Percentiles rank a stretch among this genome's conserved stretches.
Evolutionary conservation across 495 filamentous ascomycete species (phyloP).

Genomic region (Xylaria intraflava): DNA sequence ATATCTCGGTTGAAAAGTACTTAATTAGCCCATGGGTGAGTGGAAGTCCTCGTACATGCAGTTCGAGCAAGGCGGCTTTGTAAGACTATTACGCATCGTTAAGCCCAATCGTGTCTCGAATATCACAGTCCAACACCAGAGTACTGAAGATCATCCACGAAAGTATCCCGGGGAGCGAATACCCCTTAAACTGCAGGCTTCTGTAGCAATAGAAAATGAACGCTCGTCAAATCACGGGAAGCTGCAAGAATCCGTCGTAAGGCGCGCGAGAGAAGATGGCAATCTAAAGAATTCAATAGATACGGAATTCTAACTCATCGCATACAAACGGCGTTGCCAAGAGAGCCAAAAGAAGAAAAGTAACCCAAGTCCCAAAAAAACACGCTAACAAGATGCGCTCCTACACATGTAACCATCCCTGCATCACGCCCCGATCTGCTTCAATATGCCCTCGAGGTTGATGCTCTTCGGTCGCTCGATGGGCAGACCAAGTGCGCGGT

Average conservation of each 20-base stretch:
- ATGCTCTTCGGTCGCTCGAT: conserved; percentile 98
- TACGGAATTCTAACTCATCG: conserved; percentile 6
- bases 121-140: not conserved
- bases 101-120: no score
- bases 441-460: conserved; percentile 75
- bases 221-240: not conserved
- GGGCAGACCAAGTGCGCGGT: conserved; percentile 86
- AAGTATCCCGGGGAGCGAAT: not conserved
- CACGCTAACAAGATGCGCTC: conserved; percentile 9
- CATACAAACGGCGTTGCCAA: conserved; percentile 2
- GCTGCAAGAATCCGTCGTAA: not conserved
- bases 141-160: not conserved
- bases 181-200: not conserved
- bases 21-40: no score
- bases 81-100: no score
- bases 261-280: not conserved
- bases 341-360: not conserved
- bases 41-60: no score
- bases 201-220: not conserved
- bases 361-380: not conserved
- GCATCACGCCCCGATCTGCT: conserved; percentile 40
- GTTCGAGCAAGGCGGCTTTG: no score
- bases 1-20: not conserved
- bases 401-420: conserved; percentile 5
- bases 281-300: not conserved